Base-by-base conservation (phyloP, 2,329 filamentous ascomycete species). In the Cephalotrichum gorgonifer region DNA sequence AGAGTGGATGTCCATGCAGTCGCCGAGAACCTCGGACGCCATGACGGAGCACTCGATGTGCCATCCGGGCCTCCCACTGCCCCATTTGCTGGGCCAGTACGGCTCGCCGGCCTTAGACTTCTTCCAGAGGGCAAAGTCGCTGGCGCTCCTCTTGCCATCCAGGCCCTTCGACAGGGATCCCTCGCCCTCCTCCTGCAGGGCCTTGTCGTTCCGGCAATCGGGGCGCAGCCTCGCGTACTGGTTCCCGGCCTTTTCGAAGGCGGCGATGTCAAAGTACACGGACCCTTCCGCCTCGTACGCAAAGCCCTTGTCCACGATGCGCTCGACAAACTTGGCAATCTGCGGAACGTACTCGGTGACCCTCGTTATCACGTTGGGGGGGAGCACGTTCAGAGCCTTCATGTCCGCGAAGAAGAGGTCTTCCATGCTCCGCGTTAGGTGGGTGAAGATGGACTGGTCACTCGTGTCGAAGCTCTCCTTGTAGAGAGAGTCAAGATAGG, bases 21-120 rank as follows among this genome's bases (percentile, higher is more conserved):
- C 75, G 5, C 90, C 90, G 1, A 97, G 71, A n/a, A 89, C 78
- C 54, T 90, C 87, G 2, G 86, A 91, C 1, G 90, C 89, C 91
- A 97, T 96, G 15, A 89, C 89, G 1, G 85, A 90, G 79, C 91
- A 96, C 69, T 96, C 90, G 59, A 96, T 96, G 61, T 96, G 91
- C 91, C 91, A 97, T 17, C 91, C 91, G 1, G 91, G 91, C 42
- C 91, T 76, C 4, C 90, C 90, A 50, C 82, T 75, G 4, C 91
- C 89, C 90, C 91, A 97, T 3, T 82, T 81, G 57, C 86, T 93
- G 5, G 81, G 74, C 91, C 91, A 97, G 55, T 80, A 86, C 0
- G 91, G 91, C 72, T 97, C 91, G 41, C 91, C 91, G 14, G 87
- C 80, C 68, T 95, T 96, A 1, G 85, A 90, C 48, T 84, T 82